Evolutionary conservation across 2,329 filamentous ascomycete species (phyloP), one percentile per base, ranked within the genome.

Genomic region (Neonectria ditissima): DNA sequence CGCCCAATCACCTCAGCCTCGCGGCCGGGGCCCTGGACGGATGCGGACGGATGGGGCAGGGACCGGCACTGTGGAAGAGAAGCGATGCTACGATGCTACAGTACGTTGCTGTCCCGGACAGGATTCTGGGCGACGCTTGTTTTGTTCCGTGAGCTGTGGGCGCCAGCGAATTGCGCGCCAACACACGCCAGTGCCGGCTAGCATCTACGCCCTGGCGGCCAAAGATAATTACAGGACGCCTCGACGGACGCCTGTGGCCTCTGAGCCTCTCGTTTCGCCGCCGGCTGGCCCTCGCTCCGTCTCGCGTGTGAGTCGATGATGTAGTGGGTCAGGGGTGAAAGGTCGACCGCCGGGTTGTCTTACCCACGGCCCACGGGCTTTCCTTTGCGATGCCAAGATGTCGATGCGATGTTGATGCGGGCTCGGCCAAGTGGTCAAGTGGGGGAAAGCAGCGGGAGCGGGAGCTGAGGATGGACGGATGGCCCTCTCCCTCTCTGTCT

Each of bases 301-400:
- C 45, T 62, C 47, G 44, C 20, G 37, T 51, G 37, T 13, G 39
- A 65, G 57, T 73, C 69, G 64, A 73, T 72, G 69, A 73, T 73
- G 71, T 65, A 69, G 71, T 65, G 69, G 61, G 59, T 55, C 71
- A 70, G 66, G 70, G 68, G 67, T 54, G 59, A 70, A 71, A 7
- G 13, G 34, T 69, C 62, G 65, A 65, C 63, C 45, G 70, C 16
- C 44, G 56, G 65, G 34, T 8, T 37, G 34, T 37, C 34, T 37
- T n/a, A n/a, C 34, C 14, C 16, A 37, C 14, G 16, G 13, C n/a
- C n/a, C n/a, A n/a, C n/a, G n/a, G 34, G 65, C 55, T 63, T 68
- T 63, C 66, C 53, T 50, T 55, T 53, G 28, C 51, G 57, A 62
- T 57, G 54, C 54, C 58, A 58, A 32, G 37, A 47, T 41, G 22